Conservation (phyloP, 2,329 filamentous ascomycete species). For the Achaetomium macrosporum region DNA sequence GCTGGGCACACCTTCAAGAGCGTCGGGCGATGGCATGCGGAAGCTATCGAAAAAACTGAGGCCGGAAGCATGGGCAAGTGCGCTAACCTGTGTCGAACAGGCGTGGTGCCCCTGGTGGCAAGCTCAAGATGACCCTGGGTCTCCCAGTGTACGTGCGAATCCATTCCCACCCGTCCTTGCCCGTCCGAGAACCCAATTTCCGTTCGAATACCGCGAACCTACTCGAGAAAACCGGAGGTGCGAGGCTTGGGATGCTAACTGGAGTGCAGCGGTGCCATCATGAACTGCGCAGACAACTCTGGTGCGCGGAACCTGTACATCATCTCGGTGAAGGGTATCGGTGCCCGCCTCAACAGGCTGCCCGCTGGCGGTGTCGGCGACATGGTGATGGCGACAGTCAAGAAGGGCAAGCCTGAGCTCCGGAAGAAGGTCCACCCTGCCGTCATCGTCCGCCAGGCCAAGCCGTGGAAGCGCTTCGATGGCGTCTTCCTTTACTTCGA, state of each 20-base stretch:
- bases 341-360: slow-evolving; percentile 94
- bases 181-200: neutral
- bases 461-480: slow-evolving; percentile 98
- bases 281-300: slow-evolving; percentile 99
- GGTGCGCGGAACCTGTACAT: slow-evolving; percentile 99
- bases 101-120: slow-evolving; percentile 95
- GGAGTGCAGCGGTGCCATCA: slow-evolving; percentile 77
- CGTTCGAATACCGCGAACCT: slow-evolving; percentile 7
- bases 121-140: slow-evolving; percentile 99
- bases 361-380: slow-evolving; percentile 96
- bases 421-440: slow-evolving; percentile 99
- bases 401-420: slow-evolving; percentile 99
- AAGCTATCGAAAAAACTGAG: slow-evolving; percentile 2
- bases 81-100: slow-evolving; percentile 40
- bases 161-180: slow-evolving; percentile 1
- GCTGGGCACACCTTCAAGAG: neutral
- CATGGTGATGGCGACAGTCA: slow-evolving; percentile 99
- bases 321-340: slow-evolving; percentile 98
- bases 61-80: neutral
- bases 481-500: slow-evolving; percentile 99
- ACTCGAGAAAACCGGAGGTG: slow-evolving; percentile 10
- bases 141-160: slow-evolving; percentile 84
- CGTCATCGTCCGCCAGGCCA: slow-evolving; percentile 97
- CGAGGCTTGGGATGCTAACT: slow-evolving; percentile 21
- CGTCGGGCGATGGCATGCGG: neutral